Percentiles rank a stretch among this genome's conserved stretches.
phyloP scores from a whole-genome alignment of 148 eudicot genomes.

The Rhododendron griersonianum region DNA sequence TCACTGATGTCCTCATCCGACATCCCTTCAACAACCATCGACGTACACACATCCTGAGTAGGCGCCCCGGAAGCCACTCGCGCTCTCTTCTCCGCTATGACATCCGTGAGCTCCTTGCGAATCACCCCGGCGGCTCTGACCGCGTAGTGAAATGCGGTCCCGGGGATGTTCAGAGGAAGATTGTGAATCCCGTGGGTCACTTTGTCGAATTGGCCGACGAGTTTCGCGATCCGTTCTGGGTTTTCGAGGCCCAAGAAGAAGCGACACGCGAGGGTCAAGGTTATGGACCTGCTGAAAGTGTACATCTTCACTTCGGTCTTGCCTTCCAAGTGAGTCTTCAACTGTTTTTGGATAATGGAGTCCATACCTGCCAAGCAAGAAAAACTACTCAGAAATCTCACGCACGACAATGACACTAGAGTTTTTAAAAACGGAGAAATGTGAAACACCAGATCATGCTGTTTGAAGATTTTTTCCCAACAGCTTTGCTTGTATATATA shows the following conservation, averaged over 20 bases:
- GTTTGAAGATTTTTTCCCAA: too few species aligned
- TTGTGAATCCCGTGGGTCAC: conserved; percentile 4
- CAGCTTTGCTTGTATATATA: too few species aligned
- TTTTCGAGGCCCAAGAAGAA: conserved; percentile 12
- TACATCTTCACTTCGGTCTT: background rate
- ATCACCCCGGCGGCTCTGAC: background rate
- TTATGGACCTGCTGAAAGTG: background rate
- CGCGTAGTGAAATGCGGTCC: conserved; percentile 1
- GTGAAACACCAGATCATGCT: too few species aligned
- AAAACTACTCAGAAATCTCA: too few species aligned
- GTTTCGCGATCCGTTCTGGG: conserved; percentile 1
- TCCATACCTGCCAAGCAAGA: background rate
- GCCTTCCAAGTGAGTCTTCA: background rate
- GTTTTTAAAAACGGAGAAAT: too few species aligned
- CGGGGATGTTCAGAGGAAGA: conserved; percentile 2
- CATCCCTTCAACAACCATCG: background rate
- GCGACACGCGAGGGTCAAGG: conserved; percentile 8
- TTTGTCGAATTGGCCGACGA: conserved; percentile 4
- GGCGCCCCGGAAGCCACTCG: background rate
- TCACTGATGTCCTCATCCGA: background rate
- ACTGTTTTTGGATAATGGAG: background rate
- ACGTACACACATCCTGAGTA: background rate
- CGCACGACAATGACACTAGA: too few species aligned
- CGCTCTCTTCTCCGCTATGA: conserved; percentile 3
- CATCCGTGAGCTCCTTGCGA: too few species aligned